Evolutionary conservation across 768 basidiomycete species (phyloP), one percentile per base, ranked within the genome.

Genomic region (Tulasnella sp.): DNA sequence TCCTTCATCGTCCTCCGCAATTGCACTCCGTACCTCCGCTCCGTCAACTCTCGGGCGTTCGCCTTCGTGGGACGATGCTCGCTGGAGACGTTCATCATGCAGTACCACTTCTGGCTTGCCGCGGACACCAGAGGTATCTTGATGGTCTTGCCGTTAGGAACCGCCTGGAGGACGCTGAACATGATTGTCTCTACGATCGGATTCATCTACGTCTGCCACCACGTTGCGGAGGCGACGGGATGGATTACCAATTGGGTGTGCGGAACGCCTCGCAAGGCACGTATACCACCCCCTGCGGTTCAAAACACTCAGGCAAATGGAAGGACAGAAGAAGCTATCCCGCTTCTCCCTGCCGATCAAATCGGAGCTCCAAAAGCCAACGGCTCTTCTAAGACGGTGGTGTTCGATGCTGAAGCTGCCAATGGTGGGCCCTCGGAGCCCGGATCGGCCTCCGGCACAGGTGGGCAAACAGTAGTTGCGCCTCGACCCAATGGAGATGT

Each of bases 31-130:
- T 84, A 88, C 71, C 84, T 96, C 64, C 90, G 95, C 52, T 92
- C 92, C 2, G 86, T 86, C 45, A 88, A 88, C 29, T 92, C 90
- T 14, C 85, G 84, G 17, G 83, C 88, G 37, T 96, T 95, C 84
- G 89, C 89, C 34, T 94, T 93, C 83, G 86, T 96, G 72, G 95
- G 95, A 52, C 89, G 85, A 81, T 95, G 93, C 83, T 96, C 94
- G 5, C 86, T 97, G 74, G 95, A 97, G 83, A 91, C 94, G 0
- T 97, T 96, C 82, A 91, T 96, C 80, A 88, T 96, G 76, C 94
- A 97, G 81, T 96, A 90, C 82, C 94, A 93, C 80, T 84, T 93
- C 64, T 95, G 93, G 93, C 85, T 95, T 40, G 94, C 92, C 0
- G 92, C 87, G 3, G 93, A 95, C 80, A 93, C 91, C 39, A 92